A percentile compares a stretch with the other conserved stretches of the same genome.
These are phyloP conservation scores for Pestalotiopsis sp. DNA, from an alignment of 2,329 filamentous ascomycete species.

Conservation along the genomic window DNA sequence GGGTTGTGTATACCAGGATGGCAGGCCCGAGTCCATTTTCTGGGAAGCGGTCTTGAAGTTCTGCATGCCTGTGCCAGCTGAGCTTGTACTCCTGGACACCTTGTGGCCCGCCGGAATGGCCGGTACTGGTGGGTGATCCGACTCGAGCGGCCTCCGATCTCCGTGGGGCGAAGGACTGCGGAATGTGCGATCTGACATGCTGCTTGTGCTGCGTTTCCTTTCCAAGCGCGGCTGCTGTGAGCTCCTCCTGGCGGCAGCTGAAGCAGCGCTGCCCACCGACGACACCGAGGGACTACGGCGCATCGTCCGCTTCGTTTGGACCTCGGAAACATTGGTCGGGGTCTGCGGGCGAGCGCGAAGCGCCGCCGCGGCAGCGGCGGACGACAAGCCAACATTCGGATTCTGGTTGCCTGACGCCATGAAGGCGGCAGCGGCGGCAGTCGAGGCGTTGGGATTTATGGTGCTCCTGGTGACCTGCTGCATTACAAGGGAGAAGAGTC, in stretches of 20 bases:
- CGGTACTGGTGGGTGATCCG: conserved; percentile 72
- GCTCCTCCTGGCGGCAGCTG: conserved; percentile 38
- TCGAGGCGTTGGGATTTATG: conserved; percentile 71
- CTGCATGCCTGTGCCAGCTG: conserved; percentile 44
- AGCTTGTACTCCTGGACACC: conserved; percentile 37
- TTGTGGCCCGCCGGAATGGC: conserved; percentile 54
- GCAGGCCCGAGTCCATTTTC: conserved; percentile 41
- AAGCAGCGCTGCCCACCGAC: conserved; percentile 51
- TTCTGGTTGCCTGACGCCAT: conserved; percentile 63
- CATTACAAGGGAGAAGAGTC: conserved; percentile 14
- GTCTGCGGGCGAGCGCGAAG: conserved; percentile 76
- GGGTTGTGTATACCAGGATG: conserved; percentile 51
- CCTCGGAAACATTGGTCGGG: conserved; percentile 76
- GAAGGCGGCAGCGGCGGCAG: conserved; percentile 80
- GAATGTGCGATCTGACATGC: conserved; percentile 89
- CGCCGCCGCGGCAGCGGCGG: conserved; percentile 83
- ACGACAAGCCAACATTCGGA: conserved; percentile 69
- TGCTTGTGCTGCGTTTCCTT: conserved; percentile 69
- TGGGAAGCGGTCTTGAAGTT: conserved; percentile 56
- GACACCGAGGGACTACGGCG: conserved; percentile 72
- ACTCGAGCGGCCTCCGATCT: conserved; percentile 35
- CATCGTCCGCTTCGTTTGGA: conserved; percentile 83
- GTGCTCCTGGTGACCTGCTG: conserved; percentile 66
- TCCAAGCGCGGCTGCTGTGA: conserved; percentile 51
- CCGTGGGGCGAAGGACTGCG: conserved; percentile 68